phyloP scores from a whole-genome alignment of 495 filamentous ascomycete species.

The Parmelia sp. region DNA sequence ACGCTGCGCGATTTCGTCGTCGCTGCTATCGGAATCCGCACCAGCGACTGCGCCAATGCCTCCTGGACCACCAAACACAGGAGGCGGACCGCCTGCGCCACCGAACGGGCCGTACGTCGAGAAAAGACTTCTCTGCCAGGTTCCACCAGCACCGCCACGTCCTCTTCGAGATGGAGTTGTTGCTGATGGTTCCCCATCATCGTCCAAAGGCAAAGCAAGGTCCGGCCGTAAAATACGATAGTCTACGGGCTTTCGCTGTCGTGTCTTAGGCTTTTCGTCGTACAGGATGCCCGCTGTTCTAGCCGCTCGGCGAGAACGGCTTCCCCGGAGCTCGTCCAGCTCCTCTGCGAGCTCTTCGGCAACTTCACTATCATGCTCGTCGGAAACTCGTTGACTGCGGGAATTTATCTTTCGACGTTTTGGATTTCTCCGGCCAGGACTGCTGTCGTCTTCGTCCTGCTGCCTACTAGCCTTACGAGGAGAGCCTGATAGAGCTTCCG shows the following conservation, averaged over 20 bases:
- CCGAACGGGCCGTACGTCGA: slow-evolving; percentile 89
- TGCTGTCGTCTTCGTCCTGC: slow-evolving; percentile 46
- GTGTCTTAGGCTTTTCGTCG: slow-evolving; percentile 48
- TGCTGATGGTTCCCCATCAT: slow-evolving; percentile 58
- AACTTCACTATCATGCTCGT: slow-evolving; percentile 39
- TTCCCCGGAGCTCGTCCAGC: slow-evolving; percentile 58
- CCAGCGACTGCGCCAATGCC: slow-evolving; percentile 69
- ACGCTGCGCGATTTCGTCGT: slow-evolving; percentile 69
- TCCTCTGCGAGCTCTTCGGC: slow-evolving; percentile 77
- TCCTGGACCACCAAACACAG: slow-evolving; percentile 72
- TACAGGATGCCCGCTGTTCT: slow-evolving; percentile 49
- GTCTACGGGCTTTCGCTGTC: slow-evolving; percentile 56
- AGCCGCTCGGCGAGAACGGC: slow-evolving; percentile 46
- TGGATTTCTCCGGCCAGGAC: slow-evolving; percentile 43
- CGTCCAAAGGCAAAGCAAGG: slow-evolving; percentile 56
- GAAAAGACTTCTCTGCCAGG: slow-evolving; percentile 71
- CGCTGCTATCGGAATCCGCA: slow-evolving; percentile 91
- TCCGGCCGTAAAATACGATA: slow-evolving; percentile 75
- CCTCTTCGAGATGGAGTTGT: slow-evolving; percentile 65
- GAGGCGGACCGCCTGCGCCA: slow-evolving; percentile 62
- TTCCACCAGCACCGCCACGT: slow-evolving; percentile 43
- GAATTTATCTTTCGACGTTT: slow-evolving; percentile 45
- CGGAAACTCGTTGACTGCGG: slow-evolving; percentile 50
- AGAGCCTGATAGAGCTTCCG: slow-evolving; percentile 41
- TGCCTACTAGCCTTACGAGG: slow-evolving; percentile 39